phyloP scores from a whole-genome alignment of 2,329 filamentous ascomycete species.

The Paraphaeosphaeria sporulosa region DNA sequence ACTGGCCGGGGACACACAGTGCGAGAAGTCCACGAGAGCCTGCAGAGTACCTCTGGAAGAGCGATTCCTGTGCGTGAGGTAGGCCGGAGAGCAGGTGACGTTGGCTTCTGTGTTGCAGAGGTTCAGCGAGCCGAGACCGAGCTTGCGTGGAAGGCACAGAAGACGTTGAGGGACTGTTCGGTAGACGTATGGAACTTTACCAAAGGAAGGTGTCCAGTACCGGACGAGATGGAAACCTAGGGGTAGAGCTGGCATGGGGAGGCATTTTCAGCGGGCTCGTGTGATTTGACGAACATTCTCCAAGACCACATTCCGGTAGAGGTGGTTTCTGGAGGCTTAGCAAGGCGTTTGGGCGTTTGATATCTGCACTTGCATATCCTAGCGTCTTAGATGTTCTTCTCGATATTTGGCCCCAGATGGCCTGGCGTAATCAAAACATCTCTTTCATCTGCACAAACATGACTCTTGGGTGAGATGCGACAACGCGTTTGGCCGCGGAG shows the following conservation, averaged over 20 bases:
- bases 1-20: slow-evolving; percentile 54
- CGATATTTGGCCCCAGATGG: slow-evolving; percentile 11
- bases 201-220: slow-evolving; percentile 30
- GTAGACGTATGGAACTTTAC: slow-evolving; percentile 51
- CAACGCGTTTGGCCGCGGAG: not conserved
- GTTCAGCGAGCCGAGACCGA: slow-evolving; percentile 48
- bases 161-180: slow-evolving; percentile 47
- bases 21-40: slow-evolving; percentile 51
- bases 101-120: slow-evolving; percentile 52
- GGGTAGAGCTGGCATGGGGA: slow-evolving; percentile 5
- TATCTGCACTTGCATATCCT: slow-evolving; percentile 21
- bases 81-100: slow-evolving; percentile 51
- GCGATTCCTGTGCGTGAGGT: slow-evolving; percentile 47
- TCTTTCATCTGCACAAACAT: not conserved
- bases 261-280: not conserved
- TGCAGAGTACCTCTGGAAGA: slow-evolving; percentile 46
- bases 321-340: slow-evolving; percentile 20
- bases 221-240: slow-evolving; percentile 24
- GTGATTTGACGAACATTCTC: slow-evolving; percentile 9
- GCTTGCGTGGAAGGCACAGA: slow-evolving; percentile 49
- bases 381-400: slow-evolving; percentile 27
- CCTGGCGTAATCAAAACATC: slow-evolving; percentile 6
- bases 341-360: slow-evolving; percentile 28
- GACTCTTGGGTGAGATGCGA: not conserved
- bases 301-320: slow-evolving; percentile 20